Evolutionary conservation across 352 stramenopile species (phyloP), one percentile per base, ranked within the genome.

Genomic region (Achlya hypogyna): DNA sequence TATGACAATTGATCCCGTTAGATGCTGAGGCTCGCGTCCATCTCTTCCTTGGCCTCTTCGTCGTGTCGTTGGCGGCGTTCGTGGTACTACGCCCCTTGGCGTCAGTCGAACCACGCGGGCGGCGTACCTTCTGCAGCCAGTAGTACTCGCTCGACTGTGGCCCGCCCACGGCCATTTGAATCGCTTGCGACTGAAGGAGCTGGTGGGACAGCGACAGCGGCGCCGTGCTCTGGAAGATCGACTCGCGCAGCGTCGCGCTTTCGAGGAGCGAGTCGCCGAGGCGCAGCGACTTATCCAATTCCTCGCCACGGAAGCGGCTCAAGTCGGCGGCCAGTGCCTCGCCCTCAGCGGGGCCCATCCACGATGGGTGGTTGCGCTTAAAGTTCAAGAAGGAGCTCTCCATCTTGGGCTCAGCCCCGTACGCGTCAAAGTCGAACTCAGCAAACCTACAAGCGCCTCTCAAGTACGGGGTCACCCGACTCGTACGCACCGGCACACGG

Each of bases 381-480:
- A 99, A 99, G 60, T 92, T 98, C 58, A 98, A 88, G 71, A 98
- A 98, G 43, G 87, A 97, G 45, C 96, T 98, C 72, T 99, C 95
- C 91, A 98, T 98, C 77, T 99, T 99, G 22, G 73, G 62, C 59
- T 95, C 89, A 70, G 97, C 89, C 25, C 84, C 79, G 72, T 97
- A 98, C 45, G 84, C 80, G 62, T 98, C 95, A 72, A 99, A 98
- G 73, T 99, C 95, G 75, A 99, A 99, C 52, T 97, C 93, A 32
- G 89, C 85, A 66, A 91, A 94, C 22, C 42, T 49, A 49, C n/a
- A 49, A 22, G 42, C 42, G 42, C 18, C 18, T 49, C 18, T 49
- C 22, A 49, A 49, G 42, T 18, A 18, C 18, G 22, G 18, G 18
- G 42, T 22, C 42, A 20, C 42, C 18, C 22, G 18, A 71, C 47